Evolutionary conservation across 805 yeast genomes (phyloP), one percentile per base, ranked within the genome.

Genomic region (Saturnispora besseyi): DNA sequence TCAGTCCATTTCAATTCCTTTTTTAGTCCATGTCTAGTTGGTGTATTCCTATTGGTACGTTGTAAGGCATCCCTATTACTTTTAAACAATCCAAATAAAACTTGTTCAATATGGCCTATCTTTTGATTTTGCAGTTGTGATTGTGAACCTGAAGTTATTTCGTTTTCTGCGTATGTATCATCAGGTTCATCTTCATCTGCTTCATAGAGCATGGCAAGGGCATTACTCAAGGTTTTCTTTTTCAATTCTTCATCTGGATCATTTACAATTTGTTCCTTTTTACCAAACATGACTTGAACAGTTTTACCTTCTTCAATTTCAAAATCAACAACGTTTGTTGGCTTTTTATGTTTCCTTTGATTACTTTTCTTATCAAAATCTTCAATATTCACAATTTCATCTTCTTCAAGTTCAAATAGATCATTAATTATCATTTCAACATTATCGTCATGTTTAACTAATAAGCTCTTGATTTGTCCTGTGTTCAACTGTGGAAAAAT

Each of bases 181-280:
- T 87, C 96, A 3, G 84, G 81, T 57, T 87, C 96, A 62, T 87
- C 95, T 55, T 87, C 96, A 58, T 87, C 91, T 7, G 79, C 74
- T 41, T 83, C 84, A 56, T 84, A 83, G 53, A 86, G 66, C 53
- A 84, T 62, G 41, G 79, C 68, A 41, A 84, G 62, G 0, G 40
- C 40, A 36, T 36, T 36, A 12, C 22, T 18, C 12, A 36, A 12
- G 8, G 86, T 80, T 55, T 70, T 76, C 58, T 81, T 76, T 57
- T 75, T 77, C n/a, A 78, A 58, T 30, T 75, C 78, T n/a, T 52
- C 50, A 5, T 54, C 53, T 9, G 55, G 46, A 28, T 28, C 57
- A 51, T 59, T 59, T 2, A 49, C 21, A 1, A 49, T 42, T n/a
- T 53, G 44, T 22, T 60, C 54, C 37, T 65, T 64, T 57, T 68